Evolutionary conservation across 1,139 yeast species (phyloP).

Genomic region (Sugiyamaella novakii): DNA sequence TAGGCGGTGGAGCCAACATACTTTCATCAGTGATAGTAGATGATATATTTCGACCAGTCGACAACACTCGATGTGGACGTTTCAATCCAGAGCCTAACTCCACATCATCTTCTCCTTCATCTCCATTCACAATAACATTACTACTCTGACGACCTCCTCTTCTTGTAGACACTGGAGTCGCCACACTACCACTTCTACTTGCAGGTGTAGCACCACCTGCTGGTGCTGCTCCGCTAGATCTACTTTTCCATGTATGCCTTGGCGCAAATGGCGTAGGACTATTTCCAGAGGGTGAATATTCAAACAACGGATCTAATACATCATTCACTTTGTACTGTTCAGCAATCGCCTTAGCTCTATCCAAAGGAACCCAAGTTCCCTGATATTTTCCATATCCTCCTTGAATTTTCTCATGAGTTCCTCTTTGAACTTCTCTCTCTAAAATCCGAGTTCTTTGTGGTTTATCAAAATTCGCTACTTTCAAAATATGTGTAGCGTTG

Average conservation of each 20-base stretch:
- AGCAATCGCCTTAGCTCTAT: constrained; percentile 57
- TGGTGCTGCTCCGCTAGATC: constrained; percentile 20
- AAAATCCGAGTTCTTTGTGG: constrained; percentile 90
- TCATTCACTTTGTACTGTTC: constrained; percentile 70
- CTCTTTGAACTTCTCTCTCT: constrained; percentile 88
- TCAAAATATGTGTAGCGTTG: constrained; percentile 95
- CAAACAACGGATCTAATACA: constrained; percentile 67
- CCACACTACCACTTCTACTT: not conserved
- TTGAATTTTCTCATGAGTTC: constrained; percentile 88
- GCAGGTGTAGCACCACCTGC: constrained; percentile 8
- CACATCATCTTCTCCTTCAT: not conserved
- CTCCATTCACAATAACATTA: constrained; percentile 14
- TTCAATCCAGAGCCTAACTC: not conserved
- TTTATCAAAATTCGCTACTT: constrained; percentile 92
- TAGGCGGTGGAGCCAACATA: constrained; percentile 14
- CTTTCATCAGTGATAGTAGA: not conserved
- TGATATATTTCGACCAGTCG: not conserved
- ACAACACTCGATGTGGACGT: constrained; percentile 9
- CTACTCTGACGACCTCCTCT: constrained; percentile 6
- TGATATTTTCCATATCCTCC: constrained; percentile 98
- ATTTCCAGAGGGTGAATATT: constrained; percentile 39
- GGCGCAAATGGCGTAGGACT: constrained; percentile 44
- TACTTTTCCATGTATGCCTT: constrained; percentile 30
- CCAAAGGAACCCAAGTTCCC: constrained; percentile 95
- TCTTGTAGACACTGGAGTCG: not conserved